These are phyloP conservation scores for Cladosporium cucumerinum DNA, from an alignment of 2,329 filamentous ascomycete species.

Conservation along the genomic window DNA sequence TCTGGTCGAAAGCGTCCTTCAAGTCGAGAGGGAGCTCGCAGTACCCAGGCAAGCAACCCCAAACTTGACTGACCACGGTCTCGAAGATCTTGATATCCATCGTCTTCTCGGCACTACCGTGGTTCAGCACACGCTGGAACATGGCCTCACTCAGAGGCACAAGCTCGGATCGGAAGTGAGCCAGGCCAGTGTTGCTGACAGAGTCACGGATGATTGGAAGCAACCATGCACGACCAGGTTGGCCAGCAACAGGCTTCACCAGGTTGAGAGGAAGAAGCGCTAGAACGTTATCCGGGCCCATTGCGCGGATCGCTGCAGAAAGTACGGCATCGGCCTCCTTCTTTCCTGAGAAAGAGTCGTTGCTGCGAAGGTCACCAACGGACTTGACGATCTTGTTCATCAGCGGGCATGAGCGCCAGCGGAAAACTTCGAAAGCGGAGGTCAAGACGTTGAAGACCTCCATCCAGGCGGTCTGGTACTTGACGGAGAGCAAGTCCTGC, in stretches of 20 bases:
- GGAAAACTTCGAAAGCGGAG: constrained; percentile 80
- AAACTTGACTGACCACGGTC: constrained; percentile 91
- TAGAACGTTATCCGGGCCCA: constrained; percentile 84
- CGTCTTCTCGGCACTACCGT: constrained; percentile 78
- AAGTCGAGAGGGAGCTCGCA: constrained; percentile 84
- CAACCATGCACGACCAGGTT: constrained; percentile 89
- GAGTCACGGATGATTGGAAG: constrained; percentile 86
- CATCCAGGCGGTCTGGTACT: constrained; percentile 91
- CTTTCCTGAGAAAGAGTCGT: constrained; percentile 86
- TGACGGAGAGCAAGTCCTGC: constrained; percentile 75
- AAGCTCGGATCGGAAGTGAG: constrained; percentile 81
- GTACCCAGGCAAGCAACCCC: constrained; percentile 90
- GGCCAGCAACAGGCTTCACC: constrained; percentile 67
- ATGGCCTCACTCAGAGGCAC: constrained; percentile 85
- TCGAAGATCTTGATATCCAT: constrained; percentile 98
- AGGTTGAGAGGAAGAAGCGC: constrained; percentile 83
- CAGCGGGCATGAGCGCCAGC: constrained; percentile 80
- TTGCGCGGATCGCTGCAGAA: constrained; percentile 79
- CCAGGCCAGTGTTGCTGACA: constrained; percentile 80
- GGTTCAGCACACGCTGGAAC: constrained; percentile 83
- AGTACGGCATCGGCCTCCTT: constrained; percentile 92
- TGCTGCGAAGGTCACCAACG: constrained; percentile 82
- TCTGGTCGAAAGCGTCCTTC: constrained; percentile 68
- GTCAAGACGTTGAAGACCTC: constrained; percentile 88
- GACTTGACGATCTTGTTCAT: constrained; percentile 71